These are phyloP conservation scores for Reutealis trisperma DNA, from an alignment of 345 rosid species.

Conservation along the genomic window DNA sequence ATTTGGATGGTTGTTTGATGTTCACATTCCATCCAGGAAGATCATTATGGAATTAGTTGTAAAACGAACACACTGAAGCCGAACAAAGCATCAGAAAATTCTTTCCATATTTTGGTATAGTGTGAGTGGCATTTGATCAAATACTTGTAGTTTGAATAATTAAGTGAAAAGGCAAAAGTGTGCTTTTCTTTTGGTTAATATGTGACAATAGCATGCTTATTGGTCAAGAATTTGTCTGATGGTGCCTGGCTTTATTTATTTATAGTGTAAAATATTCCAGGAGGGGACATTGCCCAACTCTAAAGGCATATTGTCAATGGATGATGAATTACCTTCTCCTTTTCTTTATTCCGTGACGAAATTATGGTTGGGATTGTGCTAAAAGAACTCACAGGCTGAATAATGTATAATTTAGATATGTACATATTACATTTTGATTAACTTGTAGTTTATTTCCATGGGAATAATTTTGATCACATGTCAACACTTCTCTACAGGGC, in stretches of 20 bases:
- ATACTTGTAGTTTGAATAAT: too few species aligned
- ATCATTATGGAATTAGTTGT: too few species aligned
- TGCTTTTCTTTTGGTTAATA: not conserved
- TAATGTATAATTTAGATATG: not conserved
- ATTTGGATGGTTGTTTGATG: not conserved
- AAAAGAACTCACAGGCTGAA: not conserved
- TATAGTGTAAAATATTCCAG: not conserved
- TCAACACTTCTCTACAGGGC: slow-evolving; percentile 54
- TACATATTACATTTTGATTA: not conserved
- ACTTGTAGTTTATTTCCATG: not conserved
- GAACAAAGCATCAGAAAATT: not conserved
- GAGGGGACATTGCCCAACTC: slow-evolving; percentile 9
- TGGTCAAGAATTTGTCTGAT: slow-evolving; percentile 6
- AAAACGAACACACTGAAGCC: too few species aligned
- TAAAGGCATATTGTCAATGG: not conserved
- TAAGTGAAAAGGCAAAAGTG: not conserved
- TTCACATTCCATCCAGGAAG: not conserved
- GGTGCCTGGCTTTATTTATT: not conserved
- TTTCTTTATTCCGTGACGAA: not conserved
- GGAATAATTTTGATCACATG: slow-evolving; percentile 10
- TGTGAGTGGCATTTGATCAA: not conserved
- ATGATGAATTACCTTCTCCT: not conserved
- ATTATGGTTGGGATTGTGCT: slow-evolving; percentile 7
- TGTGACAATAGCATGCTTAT: slow-evolving; percentile 11
- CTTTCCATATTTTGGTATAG: not conserved